These are phyloP conservation scores for Diaporthe vexans DNA, from an alignment of 2,329 filamentous ascomycete species.

Conservation along the genomic window DNA sequence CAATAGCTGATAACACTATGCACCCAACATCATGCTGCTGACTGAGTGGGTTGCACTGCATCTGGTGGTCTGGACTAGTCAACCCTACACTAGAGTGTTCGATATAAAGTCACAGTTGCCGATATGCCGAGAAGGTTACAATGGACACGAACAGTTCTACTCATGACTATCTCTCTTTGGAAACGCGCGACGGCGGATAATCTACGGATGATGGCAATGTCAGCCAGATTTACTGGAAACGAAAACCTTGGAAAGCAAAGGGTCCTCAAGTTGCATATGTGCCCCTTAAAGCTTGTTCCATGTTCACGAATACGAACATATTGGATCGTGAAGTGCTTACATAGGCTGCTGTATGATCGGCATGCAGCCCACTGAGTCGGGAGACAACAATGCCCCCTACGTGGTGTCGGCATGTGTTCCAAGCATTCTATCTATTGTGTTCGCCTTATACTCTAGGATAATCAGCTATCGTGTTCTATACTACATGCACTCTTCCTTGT, in stretches of 20 bases:
- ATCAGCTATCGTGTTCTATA: background rate
- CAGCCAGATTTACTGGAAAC: background rate
- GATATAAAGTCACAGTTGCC: background rate
- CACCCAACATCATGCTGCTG: background rate
- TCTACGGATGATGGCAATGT: background rate
- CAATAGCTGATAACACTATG: background rate
- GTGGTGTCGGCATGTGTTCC: background rate
- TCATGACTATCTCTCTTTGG: no score
- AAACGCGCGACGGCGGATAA: background rate
- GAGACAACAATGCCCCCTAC: background rate
- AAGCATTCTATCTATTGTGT: background rate
- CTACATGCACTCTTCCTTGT: background rate
- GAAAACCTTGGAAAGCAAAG: background rate
- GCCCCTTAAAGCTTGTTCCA: background rate
- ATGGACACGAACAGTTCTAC: background rate
- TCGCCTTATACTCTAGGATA: background rate
- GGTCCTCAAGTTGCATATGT: background rate
- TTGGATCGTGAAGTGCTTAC: no score
- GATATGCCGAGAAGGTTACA: background rate
- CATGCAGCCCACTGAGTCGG: slow-evolving; percentile 24
- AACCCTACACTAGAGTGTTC: no score
- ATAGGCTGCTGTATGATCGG: background rate
- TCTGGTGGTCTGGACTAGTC: background rate
- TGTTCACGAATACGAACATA: no score
- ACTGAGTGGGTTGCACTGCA: background rate